Conservation (phyloP, 495 filamentous ascomycete genomes). For the Neurospora pannonica region DNA sequence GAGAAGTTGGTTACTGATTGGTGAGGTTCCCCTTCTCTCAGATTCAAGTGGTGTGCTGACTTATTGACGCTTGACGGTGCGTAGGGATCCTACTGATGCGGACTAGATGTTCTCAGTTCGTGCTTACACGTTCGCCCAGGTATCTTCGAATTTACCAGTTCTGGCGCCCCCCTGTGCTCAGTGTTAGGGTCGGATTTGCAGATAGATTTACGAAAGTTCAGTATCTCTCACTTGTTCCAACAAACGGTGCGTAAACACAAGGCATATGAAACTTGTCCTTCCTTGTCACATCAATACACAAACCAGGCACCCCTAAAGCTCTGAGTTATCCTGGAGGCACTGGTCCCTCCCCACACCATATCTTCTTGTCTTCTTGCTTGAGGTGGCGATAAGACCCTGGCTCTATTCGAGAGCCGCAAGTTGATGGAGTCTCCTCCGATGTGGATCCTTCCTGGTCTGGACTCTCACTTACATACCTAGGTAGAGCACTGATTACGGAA, state of each 20-base stretch:
- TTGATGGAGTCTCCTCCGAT: not conserved
- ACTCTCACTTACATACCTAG: not conserved
- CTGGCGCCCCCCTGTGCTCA: not conserved
- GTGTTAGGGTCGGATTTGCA: not conserved
- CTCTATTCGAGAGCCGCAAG: not conserved
- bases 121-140: not conserved
- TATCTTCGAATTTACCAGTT: not conserved
- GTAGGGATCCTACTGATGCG: not conserved
- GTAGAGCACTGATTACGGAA: not conserved
- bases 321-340: not conserved
- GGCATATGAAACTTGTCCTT: not conserved
- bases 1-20: slow-evolving; percentile 55
- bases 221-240: not conserved
- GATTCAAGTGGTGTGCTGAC: not conserved
- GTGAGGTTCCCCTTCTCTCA: slow-evolving; percentile 19
- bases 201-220: not conserved
- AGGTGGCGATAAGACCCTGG: not conserved
- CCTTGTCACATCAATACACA: not conserved
- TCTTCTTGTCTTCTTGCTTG: not conserved
- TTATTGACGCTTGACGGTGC: not conserved
- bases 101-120: not conserved
- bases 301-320: not conserved
- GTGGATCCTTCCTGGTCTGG: not conserved
- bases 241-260: not conserved
- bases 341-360: not conserved